These are phyloP conservation scores for Penicillium canariense DNA, from an alignment of 495 filamentous ascomycete species.

Conservation along the genomic window DNA sequence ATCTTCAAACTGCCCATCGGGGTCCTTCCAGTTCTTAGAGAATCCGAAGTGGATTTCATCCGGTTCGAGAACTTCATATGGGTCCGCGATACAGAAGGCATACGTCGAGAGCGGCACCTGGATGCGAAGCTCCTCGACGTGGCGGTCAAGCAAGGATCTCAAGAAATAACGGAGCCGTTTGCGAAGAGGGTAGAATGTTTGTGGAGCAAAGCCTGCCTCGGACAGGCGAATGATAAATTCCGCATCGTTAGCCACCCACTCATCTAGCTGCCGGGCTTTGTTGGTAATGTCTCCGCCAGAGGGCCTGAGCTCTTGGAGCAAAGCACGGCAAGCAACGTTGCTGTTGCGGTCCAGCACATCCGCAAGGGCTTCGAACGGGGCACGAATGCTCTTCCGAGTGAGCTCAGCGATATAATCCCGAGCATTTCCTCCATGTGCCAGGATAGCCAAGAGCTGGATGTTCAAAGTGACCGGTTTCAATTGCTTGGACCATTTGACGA, in stretches of 20 bases:
- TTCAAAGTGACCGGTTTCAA: slow-evolving; percentile 67
- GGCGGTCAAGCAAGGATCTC: slow-evolving; percentile 49
- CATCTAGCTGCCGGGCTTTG: slow-evolving; percentile 30
- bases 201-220: slow-evolving; percentile 64
- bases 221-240: slow-evolving; percentile 39
- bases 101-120: slow-evolving; percentile 71
- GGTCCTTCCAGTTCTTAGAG: slow-evolving; percentile 58
- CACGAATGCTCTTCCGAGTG: slow-evolving; percentile 56
- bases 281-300: slow-evolving; percentile 21
- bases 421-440: slow-evolving; percentile 63
- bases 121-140: slow-evolving; percentile 66
- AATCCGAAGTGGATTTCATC: slow-evolving; percentile 80
- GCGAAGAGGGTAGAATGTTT: slow-evolving; percentile 56
- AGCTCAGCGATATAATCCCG: slow-evolving; percentile 56
- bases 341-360: slow-evolving; percentile 51
- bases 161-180: slow-evolving; percentile 55
- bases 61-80: slow-evolving; percentile 63
- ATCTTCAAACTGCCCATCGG: slow-evolving; percentile 58
- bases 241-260: slow-evolving; percentile 34
- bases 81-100: slow-evolving; percentile 80
- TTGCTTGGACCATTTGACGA: slow-evolving; percentile 60
- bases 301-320: slow-evolving; percentile 40
- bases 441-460: slow-evolving; percentile 72
- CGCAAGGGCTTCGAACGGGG: slow-evolving; percentile 49
- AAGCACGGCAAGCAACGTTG: slow-evolving; percentile 33